phyloP scores from a whole-genome alignment of 176 grass and related monocot genomes.

The Eleusine indica region DNA sequence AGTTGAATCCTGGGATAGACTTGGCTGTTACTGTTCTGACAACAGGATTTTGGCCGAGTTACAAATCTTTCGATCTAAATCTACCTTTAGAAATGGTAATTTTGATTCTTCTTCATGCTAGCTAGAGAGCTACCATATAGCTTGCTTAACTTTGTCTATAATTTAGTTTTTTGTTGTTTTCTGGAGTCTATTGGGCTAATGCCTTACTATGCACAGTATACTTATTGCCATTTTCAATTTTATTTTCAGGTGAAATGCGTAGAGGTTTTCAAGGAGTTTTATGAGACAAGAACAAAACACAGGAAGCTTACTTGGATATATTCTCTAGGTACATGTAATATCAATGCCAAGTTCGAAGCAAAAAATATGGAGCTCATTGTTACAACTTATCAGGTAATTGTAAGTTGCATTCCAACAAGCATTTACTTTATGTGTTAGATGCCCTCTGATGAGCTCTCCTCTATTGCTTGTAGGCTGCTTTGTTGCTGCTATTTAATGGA shows the following conservation, averaged over 20 bases:
- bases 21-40: slow-evolving; percentile 82
- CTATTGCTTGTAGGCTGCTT: slow-evolving; percentile 51
- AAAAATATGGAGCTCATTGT: slow-evolving; percentile 78
- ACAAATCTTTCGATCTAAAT: slow-evolving; percentile 91
- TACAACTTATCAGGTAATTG: slow-evolving; percentile 79
- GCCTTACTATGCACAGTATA: not conserved
- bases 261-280: slow-evolving; percentile 91
- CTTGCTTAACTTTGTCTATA: slow-evolving; percentile 24
- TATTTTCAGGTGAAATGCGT: slow-evolving; percentile 82
- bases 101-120: not conserved
- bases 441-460: slow-evolving; percentile 11
- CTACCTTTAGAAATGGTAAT: slow-evolving; percentile 91
- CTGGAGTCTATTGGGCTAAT: not conserved
- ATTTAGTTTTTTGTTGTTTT: slow-evolving; percentile 24
- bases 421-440: slow-evolving; percentile 10
- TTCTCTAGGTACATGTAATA: slow-evolving; percentile 75
- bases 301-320: slow-evolving; percentile 91
- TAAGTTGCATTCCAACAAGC: not conserved
- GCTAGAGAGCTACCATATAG: not conserved
- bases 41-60: slow-evolving; percentile 96
- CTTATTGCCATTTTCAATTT: slow-evolving; percentile 13
- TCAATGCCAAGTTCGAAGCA: slow-evolving; percentile 65
- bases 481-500: slow-evolving; percentile 70
- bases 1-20: slow-evolving; percentile 76
- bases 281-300: slow-evolving; percentile 86